Base-by-base conservation (phyloP, 345 rosid genomes). In the Eucalyptus guilfoylei region DNA sequence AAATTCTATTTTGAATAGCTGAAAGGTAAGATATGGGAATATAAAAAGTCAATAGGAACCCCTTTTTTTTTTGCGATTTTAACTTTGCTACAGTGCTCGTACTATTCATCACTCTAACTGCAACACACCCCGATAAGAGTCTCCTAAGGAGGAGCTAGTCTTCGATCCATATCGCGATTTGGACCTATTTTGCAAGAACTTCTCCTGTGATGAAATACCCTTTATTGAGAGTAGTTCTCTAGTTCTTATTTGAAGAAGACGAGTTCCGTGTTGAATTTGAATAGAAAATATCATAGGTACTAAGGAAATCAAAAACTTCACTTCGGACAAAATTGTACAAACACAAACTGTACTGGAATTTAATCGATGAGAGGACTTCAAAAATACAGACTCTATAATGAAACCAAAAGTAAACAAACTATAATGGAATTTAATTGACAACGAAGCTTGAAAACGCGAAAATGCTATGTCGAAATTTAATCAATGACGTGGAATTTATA, bases 401-500 rank as follows among this genome's bases (percentile, higher is more conserved):
- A 23, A 54, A 54, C 28, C 4, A 8, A 54, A 54, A 4, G 2
- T 55, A 55, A 23, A 55, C 12, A 55, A 55, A 55, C 1, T 55
- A 9, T 55, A 12, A 9, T 55, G 1, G 6, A 10, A 24, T 55
- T 55, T 55, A 55, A 24, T 4, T 55, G 28, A 55, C 30, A 24
- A 2, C 1, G 2, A 24, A 24, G 12, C 6, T 55, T 55, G 28
- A 55, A 17, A 4, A 4, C 0, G 1, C 0, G 0, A 55, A 55
- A 0, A 55, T 24, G 6, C 1, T 10, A 55, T 23, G 21, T 5
- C 6, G 0, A 10, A 55, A 24, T 55, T 55, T 55, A 55, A 24
- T 55, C 8, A 52, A 7, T 1, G 13, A 9, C 3, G 0, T 17
- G 4, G 17, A 52, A 52, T 52, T 2, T 2, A 3, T 50, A 50